phyloP scores from a whole-genome alignment of 352 stramenopile species.

The Elongisporangium undulatum region DNA sequence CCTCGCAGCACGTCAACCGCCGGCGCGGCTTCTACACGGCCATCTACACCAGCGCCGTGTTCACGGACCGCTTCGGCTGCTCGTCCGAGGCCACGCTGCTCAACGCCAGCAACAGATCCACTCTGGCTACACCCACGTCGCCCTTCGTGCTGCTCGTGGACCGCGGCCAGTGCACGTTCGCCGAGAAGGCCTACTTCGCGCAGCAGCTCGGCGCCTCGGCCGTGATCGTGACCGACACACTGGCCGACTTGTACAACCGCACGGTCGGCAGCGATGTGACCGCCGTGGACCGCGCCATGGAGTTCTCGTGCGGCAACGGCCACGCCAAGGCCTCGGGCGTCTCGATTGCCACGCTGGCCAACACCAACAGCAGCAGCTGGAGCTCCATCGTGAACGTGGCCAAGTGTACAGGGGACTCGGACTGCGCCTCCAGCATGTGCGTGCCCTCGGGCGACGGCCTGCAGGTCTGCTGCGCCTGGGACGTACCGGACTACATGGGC shows the following conservation, averaged over 20 bases:
- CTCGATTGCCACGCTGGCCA: slow-evolving; percentile 16
- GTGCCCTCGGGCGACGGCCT: slow-evolving; percentile 45
- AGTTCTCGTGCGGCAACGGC: slow-evolving; percentile 58
- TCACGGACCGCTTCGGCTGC: slow-evolving; percentile 55
- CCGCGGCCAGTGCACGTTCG: slow-evolving; percentile 68
- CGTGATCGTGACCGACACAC: slow-evolving; percentile 73
- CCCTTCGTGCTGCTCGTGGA: slow-evolving; percentile 72
- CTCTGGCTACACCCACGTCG: slow-evolving; percentile 14
- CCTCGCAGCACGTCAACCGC: slow-evolving; percentile 37
- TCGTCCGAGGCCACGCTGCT: slow-evolving; percentile 25
- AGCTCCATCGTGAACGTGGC: slow-evolving; percentile 28
- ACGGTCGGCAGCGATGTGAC: slow-evolving; percentile 22
- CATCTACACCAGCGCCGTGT: slow-evolving; percentile 34
- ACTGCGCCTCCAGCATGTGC: slow-evolving; percentile 57
- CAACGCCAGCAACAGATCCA: slow-evolving; percentile 9
- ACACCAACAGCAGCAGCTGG: slow-evolving; percentile 25
- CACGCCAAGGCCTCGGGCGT: slow-evolving; percentile 21
- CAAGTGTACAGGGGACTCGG: slow-evolving; percentile 29
- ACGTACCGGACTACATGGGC: slow-evolving; percentile 70
- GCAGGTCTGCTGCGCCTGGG: slow-evolving; percentile 77
- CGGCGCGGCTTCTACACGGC: slow-evolving; percentile 43
- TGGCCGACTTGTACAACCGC: slow-evolving; percentile 66
- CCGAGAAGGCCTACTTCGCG: slow-evolving; percentile 68
- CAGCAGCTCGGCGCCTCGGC: slow-evolving; percentile 58
- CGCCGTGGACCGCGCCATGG: slow-evolving; percentile 31